Base-by-base conservation (phyloP, 1,284 basidiomycete genomes). In the Athelia sp. region DNA sequence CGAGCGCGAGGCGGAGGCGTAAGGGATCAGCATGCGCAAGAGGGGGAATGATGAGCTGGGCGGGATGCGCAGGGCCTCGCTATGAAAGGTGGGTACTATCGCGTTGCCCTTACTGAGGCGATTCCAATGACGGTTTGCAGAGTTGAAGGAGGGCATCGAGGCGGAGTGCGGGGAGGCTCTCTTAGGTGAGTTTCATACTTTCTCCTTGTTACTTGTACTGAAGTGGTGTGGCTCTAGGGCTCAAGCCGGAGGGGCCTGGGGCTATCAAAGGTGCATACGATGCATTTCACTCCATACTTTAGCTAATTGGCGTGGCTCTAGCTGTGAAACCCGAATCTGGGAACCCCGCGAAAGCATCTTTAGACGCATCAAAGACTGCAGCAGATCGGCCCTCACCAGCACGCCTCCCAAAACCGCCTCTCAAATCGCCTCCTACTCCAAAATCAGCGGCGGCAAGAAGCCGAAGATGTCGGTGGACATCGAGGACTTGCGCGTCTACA, bases 401-500 rank as follows among this genome's bases (percentile, higher is more conserved):
- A 15, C 36, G 8, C 21, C 8, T 17, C 10, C 36, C 10, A 8
- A 6, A 9, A 40, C 36, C 36, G 4, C 36, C 17, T n/a, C n/a
- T n/a, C n/a, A n/a, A n/a, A n/a, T n/a, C n/a, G n/a, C n/a, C n/a
- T 29, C n/a, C n/a, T 9, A 4, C 36, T 18, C 21, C 36, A 40
- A 4, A 9, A 44, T 22, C 6, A 10, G 10, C 21, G 45, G 10
- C 34, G 47, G 21, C 29, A 29, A 44, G 21, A 84, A 82, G 63
- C 67, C 69, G 19, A 81, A 78, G 58, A 92, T 96, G 82, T 90
- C 93, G 1, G 63, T 79, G 15, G 74, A 75, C 2, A 78, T 99
- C 1, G 79, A 84, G 1, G 76, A 80, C 1, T 76, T 98, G 14
- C 78, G 98, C 9, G 86, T 99, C 18, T 99, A 99, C 67, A 98